These are phyloP conservation scores for Cudoniella acicularis DNA, from an alignment of 495 filamentous ascomycete species.

Conservation along the genomic window DNA sequence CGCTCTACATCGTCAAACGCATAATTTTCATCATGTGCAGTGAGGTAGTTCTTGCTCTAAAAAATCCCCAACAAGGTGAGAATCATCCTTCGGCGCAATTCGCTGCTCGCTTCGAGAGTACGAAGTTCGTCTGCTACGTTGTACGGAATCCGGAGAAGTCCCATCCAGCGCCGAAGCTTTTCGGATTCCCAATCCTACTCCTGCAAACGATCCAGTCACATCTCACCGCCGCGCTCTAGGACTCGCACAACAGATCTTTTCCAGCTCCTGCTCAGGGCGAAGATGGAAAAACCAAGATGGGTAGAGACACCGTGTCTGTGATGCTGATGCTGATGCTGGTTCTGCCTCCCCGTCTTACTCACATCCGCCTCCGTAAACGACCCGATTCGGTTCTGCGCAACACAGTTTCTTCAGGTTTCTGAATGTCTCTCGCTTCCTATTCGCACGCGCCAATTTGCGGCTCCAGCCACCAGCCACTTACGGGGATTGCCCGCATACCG, in stretches of 20 bases:
- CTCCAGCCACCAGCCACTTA: background rate
- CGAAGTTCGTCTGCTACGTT: background rate
- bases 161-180: background rate
- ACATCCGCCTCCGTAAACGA: background rate
- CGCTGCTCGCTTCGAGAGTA: background rate
- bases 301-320: background rate
- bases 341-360: background rate
- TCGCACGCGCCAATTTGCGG: background rate
- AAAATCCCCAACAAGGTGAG: too few species aligned
- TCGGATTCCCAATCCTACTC: too few species aligned
- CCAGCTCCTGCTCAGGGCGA: too few species aligned
- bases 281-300: too few species aligned
- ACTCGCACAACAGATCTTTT: background rate
- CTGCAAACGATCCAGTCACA: background rate
- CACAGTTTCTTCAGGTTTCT: background rate
- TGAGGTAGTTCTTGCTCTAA: background rate
- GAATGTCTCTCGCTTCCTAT: background rate
- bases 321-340: background rate
- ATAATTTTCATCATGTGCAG: background rate
- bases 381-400: background rate
- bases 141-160: background rate
- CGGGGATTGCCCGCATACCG: background rate
- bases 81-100: background rate
- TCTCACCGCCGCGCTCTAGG: background rate
- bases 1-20: background rate